Evolutionary conservation across 2,329 filamentous ascomycete species (phyloP).

Genomic region (Cercospora zeae-maydis): DNA sequence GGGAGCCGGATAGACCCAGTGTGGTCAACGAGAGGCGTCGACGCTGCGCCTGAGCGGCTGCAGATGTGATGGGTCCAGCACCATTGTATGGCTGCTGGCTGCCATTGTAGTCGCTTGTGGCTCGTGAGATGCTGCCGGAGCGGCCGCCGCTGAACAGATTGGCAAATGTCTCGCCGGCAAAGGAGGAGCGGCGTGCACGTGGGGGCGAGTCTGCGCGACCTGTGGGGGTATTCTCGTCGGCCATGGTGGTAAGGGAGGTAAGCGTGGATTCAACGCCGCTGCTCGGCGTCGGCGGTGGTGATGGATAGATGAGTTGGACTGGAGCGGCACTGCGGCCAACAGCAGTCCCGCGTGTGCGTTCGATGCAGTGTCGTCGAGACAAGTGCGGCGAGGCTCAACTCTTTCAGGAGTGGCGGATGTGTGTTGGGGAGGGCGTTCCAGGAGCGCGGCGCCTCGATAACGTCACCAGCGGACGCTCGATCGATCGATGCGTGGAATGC

Average conservation of each 20-base stretch:
- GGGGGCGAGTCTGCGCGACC: slow-evolving; percentile 11
- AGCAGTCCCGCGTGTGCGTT: slow-evolving; percentile 9
- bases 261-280: background rate
- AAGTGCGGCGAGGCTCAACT: background rate
- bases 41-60: slow-evolving; percentile 49
- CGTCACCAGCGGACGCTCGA: background rate
- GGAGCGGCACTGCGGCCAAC: slow-evolving; percentile 15
- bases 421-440: background rate
- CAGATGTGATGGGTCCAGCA: slow-evolving; percentile 47
- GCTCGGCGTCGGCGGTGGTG: background rate
- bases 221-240: slow-evolving; percentile 19
- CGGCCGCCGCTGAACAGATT: slow-evolving; percentile 45
- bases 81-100: slow-evolving; percentile 30
- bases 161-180: slow-evolving; percentile 49
- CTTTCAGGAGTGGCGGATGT: background rate
- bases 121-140: slow-evolving; percentile 24
- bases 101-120: slow-evolving; percentile 35
- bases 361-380: background rate
- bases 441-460: background rate
- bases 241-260: slow-evolving; percentile 14
- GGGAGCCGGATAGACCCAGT: slow-evolving; percentile 46
- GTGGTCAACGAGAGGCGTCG: slow-evolving; percentile 51
- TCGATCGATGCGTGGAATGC: slow-evolving; percentile 7
- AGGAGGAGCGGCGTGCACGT: slow-evolving; percentile 45
- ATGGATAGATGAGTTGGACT: slow-evolving; percentile 1